phyloP scores from a whole-genome alignment of 371 early-diverging fungal genomes.

The Coemansia sp. region DNA sequence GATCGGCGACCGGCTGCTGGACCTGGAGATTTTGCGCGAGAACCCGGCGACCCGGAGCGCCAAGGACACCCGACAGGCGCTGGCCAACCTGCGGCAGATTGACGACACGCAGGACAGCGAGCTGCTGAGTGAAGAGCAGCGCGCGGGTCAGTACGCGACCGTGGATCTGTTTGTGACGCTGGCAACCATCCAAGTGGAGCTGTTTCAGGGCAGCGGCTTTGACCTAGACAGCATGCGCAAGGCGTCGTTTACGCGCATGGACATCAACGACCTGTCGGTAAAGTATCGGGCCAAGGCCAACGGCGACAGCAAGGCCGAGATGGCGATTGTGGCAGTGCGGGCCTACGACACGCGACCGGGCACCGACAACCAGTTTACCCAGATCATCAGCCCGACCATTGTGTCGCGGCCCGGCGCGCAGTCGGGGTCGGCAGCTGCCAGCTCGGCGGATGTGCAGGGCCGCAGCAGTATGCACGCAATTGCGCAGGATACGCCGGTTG shows the following conservation, averaged over 20 bases:
- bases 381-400: slow-evolving; percentile 64
- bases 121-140: slow-evolving; percentile 7
- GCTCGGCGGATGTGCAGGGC: slow-evolving; percentile 2
- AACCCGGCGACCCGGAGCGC: slow-evolving; percentile 38
- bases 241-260: slow-evolving; percentile 55
- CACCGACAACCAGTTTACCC: slow-evolving; percentile 74
- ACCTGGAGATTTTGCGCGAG: slow-evolving; percentile 33
- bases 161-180: slow-evolving; percentile 47
- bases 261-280: slow-evolving; percentile 52
- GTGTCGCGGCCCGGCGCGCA: neutral
- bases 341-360: slow-evolving; percentile 78
- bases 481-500: slow-evolving; percentile 39
- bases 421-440: neutral
- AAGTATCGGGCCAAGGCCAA: slow-evolving; percentile 67
- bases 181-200: slow-evolving; percentile 62
- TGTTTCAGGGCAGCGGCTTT: slow-evolving; percentile 61
- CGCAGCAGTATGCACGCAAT: slow-evolving; percentile 43
- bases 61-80: slow-evolving; percentile 31
- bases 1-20: slow-evolving; percentile 24
- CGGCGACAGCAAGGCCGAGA: slow-evolving; percentile 69
- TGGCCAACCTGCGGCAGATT: slow-evolving; percentile 42
- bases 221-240: slow-evolving; percentile 32
- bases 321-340: slow-evolving; percentile 68
- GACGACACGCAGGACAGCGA: neutral
- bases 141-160: slow-evolving; percentile 36